Evolutionary conservation across 2,329 filamentous ascomycete genomes (phyloP).

Genomic region (Aureobasidium sp.): DNA sequence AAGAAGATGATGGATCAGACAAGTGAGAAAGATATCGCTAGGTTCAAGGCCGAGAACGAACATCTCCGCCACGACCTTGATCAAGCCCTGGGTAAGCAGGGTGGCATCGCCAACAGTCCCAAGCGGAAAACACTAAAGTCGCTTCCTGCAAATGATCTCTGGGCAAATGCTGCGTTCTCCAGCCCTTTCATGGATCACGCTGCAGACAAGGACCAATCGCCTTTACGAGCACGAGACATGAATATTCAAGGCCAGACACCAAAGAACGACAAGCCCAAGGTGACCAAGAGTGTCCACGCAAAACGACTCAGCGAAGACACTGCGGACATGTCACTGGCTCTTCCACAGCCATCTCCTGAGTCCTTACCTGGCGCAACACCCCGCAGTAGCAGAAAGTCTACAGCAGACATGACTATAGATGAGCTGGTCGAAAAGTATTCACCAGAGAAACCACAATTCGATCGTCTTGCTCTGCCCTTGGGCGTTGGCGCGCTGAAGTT

Average conservation of each 20-base stretch:
- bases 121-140: constrained; percentile 8
- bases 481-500: constrained; percentile 5
- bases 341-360: constrained; percentile 6
- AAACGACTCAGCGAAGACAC: constrained; percentile 8
- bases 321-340: not conserved
- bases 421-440: constrained; percentile 14
- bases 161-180: constrained; percentile 7
- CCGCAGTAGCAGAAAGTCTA: not conserved
- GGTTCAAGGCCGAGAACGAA: not conserved
- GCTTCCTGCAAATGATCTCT: constrained; percentile 4
- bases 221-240: constrained; percentile 9
- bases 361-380: not conserved
- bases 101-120: not conserved
- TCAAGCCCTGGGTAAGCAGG: not conserved
- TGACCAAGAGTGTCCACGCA: not conserved
- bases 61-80: constrained; percentile 7
- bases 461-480: constrained; percentile 14
- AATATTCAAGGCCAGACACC: constrained; percentile 3
- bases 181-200: constrained; percentile 11
- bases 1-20: constrained; percentile 20
- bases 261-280: not conserved
- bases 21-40: constrained; percentile 1
- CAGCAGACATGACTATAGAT: constrained; percentile 7
- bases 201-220: constrained; percentile 3
- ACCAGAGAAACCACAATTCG: constrained; percentile 10